These are phyloP conservation scores for Phytophthora citricola DNA, from an alignment of 352 stramenopile species.

Conservation along the genomic window DNA sequence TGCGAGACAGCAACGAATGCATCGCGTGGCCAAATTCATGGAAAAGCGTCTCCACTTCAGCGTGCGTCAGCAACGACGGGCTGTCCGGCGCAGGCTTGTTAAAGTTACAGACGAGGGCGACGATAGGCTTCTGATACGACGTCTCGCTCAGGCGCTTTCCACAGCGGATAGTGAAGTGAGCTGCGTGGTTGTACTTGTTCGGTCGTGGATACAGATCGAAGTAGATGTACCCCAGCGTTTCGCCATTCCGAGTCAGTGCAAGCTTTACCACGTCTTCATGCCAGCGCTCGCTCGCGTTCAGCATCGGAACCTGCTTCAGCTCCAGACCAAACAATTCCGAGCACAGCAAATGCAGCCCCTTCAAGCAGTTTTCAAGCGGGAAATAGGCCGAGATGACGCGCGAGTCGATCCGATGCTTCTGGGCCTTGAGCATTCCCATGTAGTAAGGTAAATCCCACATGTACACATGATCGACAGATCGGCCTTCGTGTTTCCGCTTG, in stretches of 20 bases:
- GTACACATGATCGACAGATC: slow-evolving; percentile 59
- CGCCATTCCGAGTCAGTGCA: slow-evolving; percentile 67
- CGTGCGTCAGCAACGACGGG: slow-evolving; percentile 86
- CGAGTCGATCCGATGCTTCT: slow-evolving; percentile 77
- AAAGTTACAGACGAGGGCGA: slow-evolving; percentile 94
- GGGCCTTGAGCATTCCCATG: slow-evolving; percentile 87
- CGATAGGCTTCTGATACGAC: slow-evolving; percentile 94
- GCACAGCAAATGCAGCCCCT: slow-evolving; percentile 91
- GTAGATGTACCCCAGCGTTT: slow-evolving; percentile 92
- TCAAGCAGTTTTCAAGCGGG: slow-evolving; percentile 91
- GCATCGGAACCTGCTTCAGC: slow-evolving; percentile 82
- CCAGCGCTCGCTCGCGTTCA: slow-evolving; percentile 87
- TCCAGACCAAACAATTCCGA: slow-evolving; percentile 91
- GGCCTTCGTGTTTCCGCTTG: slow-evolving; percentile 71
- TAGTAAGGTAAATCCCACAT: slow-evolving; percentile 97
- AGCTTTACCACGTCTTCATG: slow-evolving; percentile 91
- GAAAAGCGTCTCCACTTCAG: slow-evolving; percentile 97
- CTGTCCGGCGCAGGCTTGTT: slow-evolving; percentile 76
- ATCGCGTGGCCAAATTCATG: slow-evolving; percentile 99
- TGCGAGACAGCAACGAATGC: slow-evolving; percentile 96
- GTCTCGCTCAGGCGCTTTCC: slow-evolving; percentile 65
- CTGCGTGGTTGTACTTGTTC: slow-evolving; percentile 88
- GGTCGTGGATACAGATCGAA: slow-evolving; percentile 94
- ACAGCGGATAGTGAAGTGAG: slow-evolving; percentile 97
- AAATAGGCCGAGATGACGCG: slow-evolving; percentile 91